These are phyloP conservation scores for Cyberlindnera euphorbiae DNA, from an alignment of 805 yeast genomes.

Conservation along the genomic window DNA sequence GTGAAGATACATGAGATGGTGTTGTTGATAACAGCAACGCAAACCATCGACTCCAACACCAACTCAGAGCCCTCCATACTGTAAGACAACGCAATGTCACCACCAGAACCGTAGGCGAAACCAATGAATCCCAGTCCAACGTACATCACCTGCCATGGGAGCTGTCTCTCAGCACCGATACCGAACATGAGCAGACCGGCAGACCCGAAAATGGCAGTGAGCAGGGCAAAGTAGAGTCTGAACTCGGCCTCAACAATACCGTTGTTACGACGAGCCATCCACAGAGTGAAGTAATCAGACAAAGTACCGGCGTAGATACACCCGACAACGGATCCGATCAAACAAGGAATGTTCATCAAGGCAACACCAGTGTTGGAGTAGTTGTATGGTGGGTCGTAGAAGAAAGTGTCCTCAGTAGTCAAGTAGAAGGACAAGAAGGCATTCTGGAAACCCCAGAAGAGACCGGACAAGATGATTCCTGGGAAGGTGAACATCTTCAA, in stretches of 20 bases:
- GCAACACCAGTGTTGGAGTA: slow-evolving; percentile 66
- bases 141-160: slow-evolving; percentile 51
- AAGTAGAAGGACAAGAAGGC: slow-evolving; percentile 71
- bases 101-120: slow-evolving; percentile 65
- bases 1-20: slow-evolving; percentile 62
- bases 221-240: slow-evolving; percentile 51
- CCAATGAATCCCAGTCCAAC: slow-evolving; percentile 63
- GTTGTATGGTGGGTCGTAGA: slow-evolving; percentile 62
- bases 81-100: slow-evolving; percentile 65
- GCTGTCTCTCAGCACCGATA: slow-evolving; percentile 53
- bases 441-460: slow-evolving; percentile 81
- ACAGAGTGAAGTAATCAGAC: slow-evolving; percentile 55
- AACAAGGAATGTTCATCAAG: slow-evolving; percentile 67
- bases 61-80: slow-evolving; percentile 68
- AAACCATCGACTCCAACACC: slow-evolving; percentile 68
- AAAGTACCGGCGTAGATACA: slow-evolving; percentile 59
- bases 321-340: slow-evolving; percentile 62
- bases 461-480: slow-evolving; percentile 58
- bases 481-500: slow-evolving; percentile 58
- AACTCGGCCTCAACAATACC: slow-evolving; percentile 65
- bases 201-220: slow-evolving; percentile 56
- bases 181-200: slow-evolving; percentile 62
- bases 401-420: slow-evolving; percentile 66
- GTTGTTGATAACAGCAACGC: slow-evolving; percentile 60
- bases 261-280: slow-evolving; percentile 55